Percentiles rank a stretch among this genome's conserved stretches.
Evolutionary conservation across 257 asterid species (phyloP).

Genomic region (Solanum tarijense): DNA sequence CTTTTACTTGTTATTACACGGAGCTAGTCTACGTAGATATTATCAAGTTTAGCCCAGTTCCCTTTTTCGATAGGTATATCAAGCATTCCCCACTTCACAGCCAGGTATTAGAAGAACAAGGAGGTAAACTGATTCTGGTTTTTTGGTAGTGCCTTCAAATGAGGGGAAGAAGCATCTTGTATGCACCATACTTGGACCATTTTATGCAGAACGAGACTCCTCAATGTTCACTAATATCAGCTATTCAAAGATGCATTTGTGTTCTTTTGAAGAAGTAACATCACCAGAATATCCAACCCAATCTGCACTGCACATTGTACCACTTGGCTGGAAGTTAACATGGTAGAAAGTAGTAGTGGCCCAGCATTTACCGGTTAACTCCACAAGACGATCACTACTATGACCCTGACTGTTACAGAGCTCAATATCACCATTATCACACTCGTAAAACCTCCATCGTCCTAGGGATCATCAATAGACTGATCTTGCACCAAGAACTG

Average conservation of each 20-base stretch:
- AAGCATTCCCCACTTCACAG: not conserved
- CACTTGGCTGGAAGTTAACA: not conserved
- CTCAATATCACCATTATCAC: not conserved
- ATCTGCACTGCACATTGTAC: not conserved
- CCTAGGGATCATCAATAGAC: not conserved
- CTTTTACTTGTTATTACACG: not conserved
- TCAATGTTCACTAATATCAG: not conserved
- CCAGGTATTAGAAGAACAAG: not conserved
- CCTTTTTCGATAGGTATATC: not conserved
- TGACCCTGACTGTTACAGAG: not conserved
- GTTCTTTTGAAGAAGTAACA: not conserved
- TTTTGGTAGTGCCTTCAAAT: not conserved
- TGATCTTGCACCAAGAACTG: not conserved
- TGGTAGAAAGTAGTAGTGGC: not conserved
- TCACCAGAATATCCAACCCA: not conserved
- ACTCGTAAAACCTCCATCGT: not conserved
- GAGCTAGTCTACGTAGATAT: not conserved
- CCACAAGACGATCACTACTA: not conserved
- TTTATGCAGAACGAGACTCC: not conserved
- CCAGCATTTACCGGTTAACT: not conserved
- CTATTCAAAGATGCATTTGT: not conserved
- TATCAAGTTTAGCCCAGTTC: not conserved
- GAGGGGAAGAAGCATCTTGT: not conserved
- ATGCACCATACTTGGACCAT: not conserved
- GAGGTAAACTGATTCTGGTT: not conserved